A percentile compares a stretch with the other conserved stretches of the same genome.
Conservation (phyloP, 768 basidiomycete genomes). For the Lactifluus pinguis region DNA sequence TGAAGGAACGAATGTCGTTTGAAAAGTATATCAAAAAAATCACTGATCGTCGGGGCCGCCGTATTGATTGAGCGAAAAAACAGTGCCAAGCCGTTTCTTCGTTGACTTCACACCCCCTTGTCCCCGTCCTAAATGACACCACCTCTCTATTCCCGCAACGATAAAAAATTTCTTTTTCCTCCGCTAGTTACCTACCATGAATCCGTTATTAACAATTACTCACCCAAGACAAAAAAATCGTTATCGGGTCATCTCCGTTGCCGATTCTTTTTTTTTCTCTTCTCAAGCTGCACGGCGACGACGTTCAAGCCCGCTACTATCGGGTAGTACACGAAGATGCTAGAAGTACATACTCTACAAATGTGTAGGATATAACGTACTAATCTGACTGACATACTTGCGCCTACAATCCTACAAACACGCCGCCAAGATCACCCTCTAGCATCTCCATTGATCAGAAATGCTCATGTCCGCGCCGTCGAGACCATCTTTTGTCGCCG, state of each 20-base stretch:
- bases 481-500: too few species aligned
- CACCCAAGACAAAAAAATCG: background rate
- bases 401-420: too few species aligned
- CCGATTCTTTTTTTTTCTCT: background rate
- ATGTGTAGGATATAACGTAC: background rate
- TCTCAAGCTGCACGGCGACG: background rate
- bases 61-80: too few species aligned
- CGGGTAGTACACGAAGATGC: background rate
- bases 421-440: too few species aligned
- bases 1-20: background rate
- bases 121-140: background rate
- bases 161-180: background rate
- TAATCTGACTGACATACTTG: too few species aligned
- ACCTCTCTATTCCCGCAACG: background rate
- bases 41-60: too few species aligned
- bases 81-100: background rate
- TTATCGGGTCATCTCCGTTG: slow-evolving; percentile 5
- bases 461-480: too few species aligned
- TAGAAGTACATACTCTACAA: background rate
- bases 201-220: background rate
- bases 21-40: background rate
- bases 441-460: too few species aligned
- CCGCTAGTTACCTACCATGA: background rate
- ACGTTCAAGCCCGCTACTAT: background rate
- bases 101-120: background rate